These are phyloP conservation scores for Coccomyxa subellipsoidea DNA, from an alignment of 163 green algal species.

Conservation along the genomic window DNA sequence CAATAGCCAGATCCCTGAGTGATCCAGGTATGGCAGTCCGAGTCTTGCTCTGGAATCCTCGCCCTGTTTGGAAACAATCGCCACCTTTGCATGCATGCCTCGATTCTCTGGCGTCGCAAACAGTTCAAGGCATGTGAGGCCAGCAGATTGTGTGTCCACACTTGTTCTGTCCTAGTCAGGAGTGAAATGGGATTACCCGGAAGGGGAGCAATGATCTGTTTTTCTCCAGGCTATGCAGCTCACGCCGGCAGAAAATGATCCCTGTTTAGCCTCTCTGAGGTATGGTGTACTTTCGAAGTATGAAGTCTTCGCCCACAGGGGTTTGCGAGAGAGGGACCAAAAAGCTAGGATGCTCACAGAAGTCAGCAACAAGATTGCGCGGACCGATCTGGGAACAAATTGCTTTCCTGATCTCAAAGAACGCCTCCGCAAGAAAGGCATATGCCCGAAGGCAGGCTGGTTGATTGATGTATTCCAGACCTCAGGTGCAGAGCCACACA, in stretches of 20 bases:
- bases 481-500: neutral
- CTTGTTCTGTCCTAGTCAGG: too few species aligned
- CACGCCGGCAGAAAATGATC: neutral
- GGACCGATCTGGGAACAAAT: neutral
- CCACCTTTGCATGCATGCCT: too few species aligned
- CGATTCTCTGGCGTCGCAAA: too few species aligned
- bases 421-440: neutral
- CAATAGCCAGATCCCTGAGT: neutral
- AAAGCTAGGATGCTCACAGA: neutral
- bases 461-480: neutral
- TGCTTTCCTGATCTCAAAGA: neutral
- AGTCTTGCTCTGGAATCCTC: neutral
- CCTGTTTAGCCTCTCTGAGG: neutral
- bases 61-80: neutral
- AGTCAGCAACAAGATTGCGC: neutral
- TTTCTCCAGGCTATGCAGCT: neutral
- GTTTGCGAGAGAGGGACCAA: neutral
- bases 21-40: neutral
- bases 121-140: too few species aligned
- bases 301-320: neutral
- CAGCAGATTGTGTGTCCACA: too few species aligned
- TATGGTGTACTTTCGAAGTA: neutral
- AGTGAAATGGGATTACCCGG: neutral
- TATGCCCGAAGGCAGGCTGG: neutral
- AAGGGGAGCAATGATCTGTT: constrained; percentile 5